Base-by-base conservation (phyloP, 2,329 filamentous ascomycete species). In the Cercospora citrullina region DNA sequence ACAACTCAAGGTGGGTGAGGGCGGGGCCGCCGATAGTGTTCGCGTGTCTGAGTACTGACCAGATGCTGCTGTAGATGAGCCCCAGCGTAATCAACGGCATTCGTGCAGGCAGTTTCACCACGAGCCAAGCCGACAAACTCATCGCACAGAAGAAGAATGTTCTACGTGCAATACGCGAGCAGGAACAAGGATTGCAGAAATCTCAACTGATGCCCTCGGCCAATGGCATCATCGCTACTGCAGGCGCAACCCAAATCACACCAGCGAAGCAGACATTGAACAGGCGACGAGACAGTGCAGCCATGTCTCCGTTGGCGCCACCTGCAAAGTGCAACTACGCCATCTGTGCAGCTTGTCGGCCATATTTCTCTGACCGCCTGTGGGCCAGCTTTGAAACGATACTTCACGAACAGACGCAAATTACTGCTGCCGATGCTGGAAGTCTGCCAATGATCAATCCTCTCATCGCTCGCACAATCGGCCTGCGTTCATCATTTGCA, bases 301-400 rank as follows among this genome's bases (percentile, higher is more conserved):
- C 55, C 7, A 21, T 45, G 5, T 63, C 60, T 33, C 33, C 42
- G n/a, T 14, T n/a, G n/a, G 18, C 39, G 2, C 16, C 31, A 16
- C 67, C 65, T 26, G 55, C 65, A 53, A 71, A 68, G 16, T 87
- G 85, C 74, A 75, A 70, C n/a, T 81, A 81, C 71, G 79, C 79
- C 60, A 80, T 81, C 61, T 87, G 85, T 68, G 82, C 83, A 33
- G 75, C 73, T n/a, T 87, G 85, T 70, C 81, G 84, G 31, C 82
- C 83, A 2, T 82, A 82, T 70, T 83, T 81, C 69, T 78, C 77
- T n/a, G 83, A 85, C 55, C 80, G 84, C 3, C 72, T 81, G 36
- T 84, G 78, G 72, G 77, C 78, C 7, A 82, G 81, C 30, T 80
- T 87, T 69, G 78, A 81, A 4, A 74, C 79, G 12, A 77, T 85